A percentile compares a stretch with the other conserved stretches of the same genome.
phyloP scores from a whole-genome alignment of 2,329 filamentous ascomycete genomes.

The Dactylellina parvicollis region DNA sequence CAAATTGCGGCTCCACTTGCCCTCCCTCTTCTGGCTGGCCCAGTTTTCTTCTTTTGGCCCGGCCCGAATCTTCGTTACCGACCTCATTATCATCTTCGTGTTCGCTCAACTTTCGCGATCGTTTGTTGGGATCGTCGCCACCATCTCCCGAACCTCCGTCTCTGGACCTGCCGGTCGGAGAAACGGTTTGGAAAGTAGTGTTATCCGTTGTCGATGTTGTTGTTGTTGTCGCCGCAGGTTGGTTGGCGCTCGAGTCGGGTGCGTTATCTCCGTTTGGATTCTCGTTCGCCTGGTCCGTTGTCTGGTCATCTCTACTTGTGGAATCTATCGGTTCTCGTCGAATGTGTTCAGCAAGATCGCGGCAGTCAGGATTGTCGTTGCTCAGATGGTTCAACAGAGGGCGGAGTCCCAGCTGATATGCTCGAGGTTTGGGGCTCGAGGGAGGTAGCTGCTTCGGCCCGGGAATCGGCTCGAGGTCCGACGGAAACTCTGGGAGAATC shows the following conservation, averaged over 20 bases:
- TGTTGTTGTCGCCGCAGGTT: neutral
- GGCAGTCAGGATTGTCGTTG: neutral
- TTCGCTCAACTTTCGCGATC: conserved; percentile 43
- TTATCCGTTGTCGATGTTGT: neutral
- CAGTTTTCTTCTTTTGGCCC: conserved; percentile 34
- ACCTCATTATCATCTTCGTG: conserved; percentile 46
- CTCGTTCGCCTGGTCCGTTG: conserved; percentile 4
- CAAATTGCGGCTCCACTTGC: conserved; percentile 32
- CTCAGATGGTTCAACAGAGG: conserved; percentile 10
- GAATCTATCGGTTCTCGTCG: conserved; percentile 15
- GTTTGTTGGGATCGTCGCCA: conserved; percentile 47
- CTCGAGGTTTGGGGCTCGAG: neutral
- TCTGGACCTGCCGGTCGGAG: conserved; percentile 16
- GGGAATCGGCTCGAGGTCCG: neutral
- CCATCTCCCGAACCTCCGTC: conserved; percentile 40
- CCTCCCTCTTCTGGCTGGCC: conserved; percentile 14
- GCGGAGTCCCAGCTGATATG: neutral
- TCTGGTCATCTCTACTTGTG: conserved; percentile 11
- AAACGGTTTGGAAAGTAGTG: conserved; percentile 8
- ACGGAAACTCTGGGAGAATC: neutral
- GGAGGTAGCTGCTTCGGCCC: conserved; percentile 8
- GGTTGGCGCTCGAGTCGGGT: neutral
- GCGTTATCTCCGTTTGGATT: neutral
- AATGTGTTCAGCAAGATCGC: neutral
- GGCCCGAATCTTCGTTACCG: conserved; percentile 23